phyloP scores from a whole-genome alignment of 163 green algal genomes.

The Smithsoniella earleae region DNA sequence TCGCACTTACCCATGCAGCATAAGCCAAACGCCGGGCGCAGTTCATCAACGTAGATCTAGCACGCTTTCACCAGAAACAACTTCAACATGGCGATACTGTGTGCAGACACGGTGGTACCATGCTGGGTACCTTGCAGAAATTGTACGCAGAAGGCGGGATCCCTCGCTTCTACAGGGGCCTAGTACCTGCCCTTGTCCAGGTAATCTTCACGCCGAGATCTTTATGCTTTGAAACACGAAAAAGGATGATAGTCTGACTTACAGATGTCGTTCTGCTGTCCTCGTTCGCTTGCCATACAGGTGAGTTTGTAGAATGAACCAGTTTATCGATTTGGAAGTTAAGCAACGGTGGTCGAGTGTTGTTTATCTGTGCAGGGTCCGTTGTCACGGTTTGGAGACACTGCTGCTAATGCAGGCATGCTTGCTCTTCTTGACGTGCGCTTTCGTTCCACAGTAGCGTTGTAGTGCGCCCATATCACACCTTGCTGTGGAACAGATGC shows the following conservation, averaged over 20 bases:
- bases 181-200: constrained; percentile 68
- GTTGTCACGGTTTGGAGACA: constrained; percentile 84
- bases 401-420: constrained; percentile 77
- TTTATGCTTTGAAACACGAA: too few species aligned
- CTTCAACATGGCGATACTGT: not conserved
- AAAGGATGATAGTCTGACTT: too few species aligned
- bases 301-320: too few species aligned
- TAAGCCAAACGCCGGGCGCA: not conserved
- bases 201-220: too few species aligned
- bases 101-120: constrained; percentile 69
- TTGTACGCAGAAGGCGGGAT: constrained; percentile 82
- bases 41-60: constrained; percentile 26
- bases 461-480: not conserved
- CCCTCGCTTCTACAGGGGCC: constrained; percentile 77
- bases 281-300: not conserved
- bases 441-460: too few species aligned
- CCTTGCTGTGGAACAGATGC: not conserved
- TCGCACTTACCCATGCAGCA: not conserved
- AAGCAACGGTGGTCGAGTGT: not conserved
- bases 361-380: constrained; percentile 60
- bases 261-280: too few species aligned
- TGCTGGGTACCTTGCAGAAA: constrained; percentile 55
- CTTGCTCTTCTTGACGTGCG: constrained; percentile 58
- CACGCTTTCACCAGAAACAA: constrained; percentile 39
- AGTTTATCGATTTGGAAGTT: too few species aligned